Base-by-base conservation (phyloP, 768 basidiomycete species). In the Dacryopinax spathularia region DNA sequence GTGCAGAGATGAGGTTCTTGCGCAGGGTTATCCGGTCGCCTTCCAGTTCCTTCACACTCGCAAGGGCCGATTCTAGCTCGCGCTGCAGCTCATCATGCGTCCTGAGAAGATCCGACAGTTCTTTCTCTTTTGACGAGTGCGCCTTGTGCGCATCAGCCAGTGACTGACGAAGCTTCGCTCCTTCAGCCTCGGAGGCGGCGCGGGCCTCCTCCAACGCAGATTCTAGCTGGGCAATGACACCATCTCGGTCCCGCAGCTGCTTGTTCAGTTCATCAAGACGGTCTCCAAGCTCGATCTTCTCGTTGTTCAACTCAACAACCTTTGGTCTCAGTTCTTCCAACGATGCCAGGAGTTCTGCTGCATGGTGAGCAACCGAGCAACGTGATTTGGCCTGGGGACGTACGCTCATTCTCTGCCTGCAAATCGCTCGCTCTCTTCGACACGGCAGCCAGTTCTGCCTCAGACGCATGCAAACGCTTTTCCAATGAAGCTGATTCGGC, bases 301-400 rank as follows among this genome's bases (percentile, higher is more conserved):
- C 80, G 35, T 84, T 81, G 1, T 87, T 89, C 62, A 94, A 77
- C 70, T 89, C 85, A 22, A 91, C 84, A 66, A 91, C 84, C 76
- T 91, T 91, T 37, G 88, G 82, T 33, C 87, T 82, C 83, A 91
- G 86, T 73, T 91, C 89, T 66, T 91, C 86, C 65, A 92, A 75
- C n/a, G 87, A 84, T 31, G 79, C 82, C 84, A 91, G 82, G 34
- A 93, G 79, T 61, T 77, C 80, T n/a, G 25, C 25, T 10, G 18
- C 48, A 31, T 18, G 5, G 31, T 56, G 25, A 56, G 48, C 48
- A 27, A 5, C 9, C 9, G 15, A 10, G 15, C 10, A 56, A 27
- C 12, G 9, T 27, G 9, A 27, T 13, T 5, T 27, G 18, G 31
- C 18, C n/a, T n/a, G n/a, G 13, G 25, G 7, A 56, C 48, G 18